Evolutionary conservation across 2,329 filamentous ascomycete species (phyloP).

Genomic region (Fusarium incarnatum): DNA sequence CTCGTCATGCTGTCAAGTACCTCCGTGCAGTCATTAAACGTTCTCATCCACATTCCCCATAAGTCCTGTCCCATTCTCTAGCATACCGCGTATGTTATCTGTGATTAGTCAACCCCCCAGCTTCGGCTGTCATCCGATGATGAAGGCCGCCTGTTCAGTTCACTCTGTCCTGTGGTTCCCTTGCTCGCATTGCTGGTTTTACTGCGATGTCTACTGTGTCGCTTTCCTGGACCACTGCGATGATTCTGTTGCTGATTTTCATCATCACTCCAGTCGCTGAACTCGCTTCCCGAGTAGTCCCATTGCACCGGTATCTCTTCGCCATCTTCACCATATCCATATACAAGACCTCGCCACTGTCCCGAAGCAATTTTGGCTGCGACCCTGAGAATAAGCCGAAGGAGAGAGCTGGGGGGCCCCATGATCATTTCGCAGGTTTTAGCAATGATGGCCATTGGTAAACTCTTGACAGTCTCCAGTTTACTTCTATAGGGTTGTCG

Average conservation of each 20-base stretch:
- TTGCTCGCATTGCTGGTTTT: background rate
- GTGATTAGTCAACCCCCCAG: constrained; percentile 43
- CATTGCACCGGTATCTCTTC: constrained; percentile 68
- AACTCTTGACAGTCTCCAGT: constrained; percentile 41
- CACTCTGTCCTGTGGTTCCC: constrained; percentile 2
- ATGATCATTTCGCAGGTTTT: constrained; percentile 83
- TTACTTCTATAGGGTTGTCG: constrained; percentile 39
- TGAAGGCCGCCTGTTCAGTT: constrained; percentile 26
- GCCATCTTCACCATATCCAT: constrained; percentile 65
- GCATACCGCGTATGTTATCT: background rate
- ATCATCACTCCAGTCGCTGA: constrained; percentile 68
- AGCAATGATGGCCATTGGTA: constrained; percentile 70
- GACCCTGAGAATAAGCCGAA: constrained; percentile 83
- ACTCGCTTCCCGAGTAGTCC: constrained; percentile 70
- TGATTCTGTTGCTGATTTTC: constrained; percentile 51
- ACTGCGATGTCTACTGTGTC: constrained; percentile 26
- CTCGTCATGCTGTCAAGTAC: background rate
- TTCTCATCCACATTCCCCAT: constrained; percentile 4
- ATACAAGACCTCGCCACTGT: constrained; percentile 70
- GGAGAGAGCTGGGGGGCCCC: constrained; percentile 81
- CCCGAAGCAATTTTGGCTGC: constrained; percentile 78
- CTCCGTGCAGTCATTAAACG: constrained; percentile 9
- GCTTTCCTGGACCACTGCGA: constrained; percentile 20
- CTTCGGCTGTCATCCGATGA: constrained; percentile 44
- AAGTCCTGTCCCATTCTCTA: background rate